phyloP scores from a whole-genome alignment of 805 yeast species.

The Candida loeiensis region DNA sequence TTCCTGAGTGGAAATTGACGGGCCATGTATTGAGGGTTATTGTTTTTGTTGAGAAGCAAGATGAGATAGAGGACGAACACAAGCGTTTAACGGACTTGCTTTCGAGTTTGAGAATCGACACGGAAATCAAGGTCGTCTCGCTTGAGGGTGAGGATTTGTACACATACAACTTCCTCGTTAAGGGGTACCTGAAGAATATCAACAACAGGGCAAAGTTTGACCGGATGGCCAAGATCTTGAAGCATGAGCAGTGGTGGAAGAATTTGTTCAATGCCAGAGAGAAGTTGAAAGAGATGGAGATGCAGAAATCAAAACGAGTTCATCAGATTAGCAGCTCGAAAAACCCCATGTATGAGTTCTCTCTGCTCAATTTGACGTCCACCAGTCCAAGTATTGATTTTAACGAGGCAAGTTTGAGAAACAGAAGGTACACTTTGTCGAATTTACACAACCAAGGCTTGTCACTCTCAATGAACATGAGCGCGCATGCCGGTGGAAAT shows the following conservation, averaged over 20 bases:
- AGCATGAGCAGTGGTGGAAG: slow-evolving; percentile 83
- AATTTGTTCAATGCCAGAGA: slow-evolving; percentile 59
- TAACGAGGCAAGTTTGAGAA: slow-evolving; percentile 18
- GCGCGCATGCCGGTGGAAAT: slow-evolving; percentile 41
- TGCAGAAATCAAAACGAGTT: slow-evolving; percentile 17
- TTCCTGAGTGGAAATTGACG: slow-evolving; percentile 84
- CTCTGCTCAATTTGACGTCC: slow-evolving; percentile 23
- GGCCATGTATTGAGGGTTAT: slow-evolving; percentile 70
- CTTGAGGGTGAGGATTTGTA: slow-evolving; percentile 53
- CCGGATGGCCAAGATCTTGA: slow-evolving; percentile 48
- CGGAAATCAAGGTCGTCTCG: slow-evolving; percentile 72
- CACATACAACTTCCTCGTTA: slow-evolving; percentile 71
- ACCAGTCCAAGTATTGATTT: slow-evolving; percentile 18
- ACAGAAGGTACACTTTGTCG: slow-evolving; percentile 51
- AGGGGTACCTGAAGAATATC: slow-evolving; percentile 50
- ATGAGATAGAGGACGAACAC: slow-evolving; percentile 69
- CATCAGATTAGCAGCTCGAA: slow-evolving; percentile 6
- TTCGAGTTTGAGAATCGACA: slow-evolving; percentile 77
- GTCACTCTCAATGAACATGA: slow-evolving; percentile 69
- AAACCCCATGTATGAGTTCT: slow-evolving; percentile 19
- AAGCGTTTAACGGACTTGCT: slow-evolving; percentile 60
- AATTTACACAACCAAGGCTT: slow-evolving; percentile 69
- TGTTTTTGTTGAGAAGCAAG: slow-evolving; percentile 78
- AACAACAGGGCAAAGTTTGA: slow-evolving; percentile 27
- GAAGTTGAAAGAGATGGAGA: slow-evolving; percentile 32